Conservation (phyloP, 2,329 filamentous ascomycete species). For the Epichloe hybrida region DNA sequence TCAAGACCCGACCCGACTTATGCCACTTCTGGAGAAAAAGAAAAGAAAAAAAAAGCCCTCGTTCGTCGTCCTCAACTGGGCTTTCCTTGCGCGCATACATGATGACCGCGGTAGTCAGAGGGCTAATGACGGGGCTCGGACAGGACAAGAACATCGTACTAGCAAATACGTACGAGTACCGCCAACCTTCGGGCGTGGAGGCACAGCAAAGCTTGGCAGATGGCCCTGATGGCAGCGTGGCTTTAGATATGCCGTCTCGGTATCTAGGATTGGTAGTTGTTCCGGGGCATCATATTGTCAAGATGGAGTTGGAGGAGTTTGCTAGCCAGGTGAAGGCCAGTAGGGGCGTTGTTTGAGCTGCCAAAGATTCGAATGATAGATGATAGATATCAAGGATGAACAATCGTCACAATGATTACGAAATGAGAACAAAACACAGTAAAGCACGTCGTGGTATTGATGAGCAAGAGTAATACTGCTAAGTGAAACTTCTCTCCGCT, state of each 20-base stretch:
- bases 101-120: too few species aligned
- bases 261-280: conserved; percentile 85
- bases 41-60: too few species aligned
- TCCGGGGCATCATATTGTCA: conserved; percentile 71
- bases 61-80: not conserved
- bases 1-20: not conserved
- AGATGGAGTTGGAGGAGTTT: conserved; percentile 78
- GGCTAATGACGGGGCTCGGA: not conserved
- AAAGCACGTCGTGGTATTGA: conserved; percentile 12
- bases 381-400: too few species aligned
- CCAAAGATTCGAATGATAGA: not conserved
- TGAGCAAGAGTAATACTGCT: conserved; percentile 16
- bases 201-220: conserved; percentile 22
- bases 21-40: too few species aligned
- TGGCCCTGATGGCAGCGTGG: conserved; percentile 31
- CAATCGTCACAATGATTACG: too few species aligned
- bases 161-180: conserved; percentile 77
- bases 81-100: not conserved
- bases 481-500: conserved; percentile 11
- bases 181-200: conserved; percentile 47
- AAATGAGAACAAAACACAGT: not conserved
- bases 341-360: not conserved
- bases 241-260: conserved; percentile 65
- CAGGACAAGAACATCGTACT: conserved; percentile 86
- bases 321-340: conserved; percentile 33